Percentiles rank a stretch among this genome's conserved stretches.
Evolutionary conservation across 129 eudicot genomes (phyloP).

Genomic region (Calendula officinalis): DNA sequence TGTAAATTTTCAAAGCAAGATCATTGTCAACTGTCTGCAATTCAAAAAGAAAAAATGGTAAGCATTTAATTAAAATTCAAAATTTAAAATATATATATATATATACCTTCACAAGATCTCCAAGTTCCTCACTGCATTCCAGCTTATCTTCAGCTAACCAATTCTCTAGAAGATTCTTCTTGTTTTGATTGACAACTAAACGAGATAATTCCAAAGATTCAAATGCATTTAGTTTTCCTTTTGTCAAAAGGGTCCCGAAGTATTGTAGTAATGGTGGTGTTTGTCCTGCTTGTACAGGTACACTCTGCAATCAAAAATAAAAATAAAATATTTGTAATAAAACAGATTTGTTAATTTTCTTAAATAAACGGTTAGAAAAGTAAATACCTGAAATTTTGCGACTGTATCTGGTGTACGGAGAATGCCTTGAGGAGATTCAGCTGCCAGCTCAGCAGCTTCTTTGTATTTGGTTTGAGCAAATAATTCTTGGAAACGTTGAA

Average conservation of each 20-base stretch:
- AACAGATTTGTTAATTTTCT: not conserved
- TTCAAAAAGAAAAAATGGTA: constrained; percentile 12
- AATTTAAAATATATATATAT: not conserved
- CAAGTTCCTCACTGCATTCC: constrained; percentile 99
- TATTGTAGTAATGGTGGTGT: constrained; percentile 96
- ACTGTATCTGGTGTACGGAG: constrained; percentile 99
- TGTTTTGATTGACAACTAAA: constrained; percentile 94
- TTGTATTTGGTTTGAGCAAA: constrained; percentile 99
- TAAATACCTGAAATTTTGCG: constrained; percentile 88
- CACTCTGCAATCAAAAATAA: constrained; percentile 61
- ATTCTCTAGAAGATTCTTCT: constrained; percentile 91
- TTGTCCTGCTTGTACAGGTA: constrained; percentile 99
- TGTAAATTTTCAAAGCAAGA: constrained; percentile 90
- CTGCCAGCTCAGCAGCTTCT: constrained; percentile 99
- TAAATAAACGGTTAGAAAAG: not conserved
- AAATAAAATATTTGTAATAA: not conserved
- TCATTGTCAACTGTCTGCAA: constrained; percentile 94
- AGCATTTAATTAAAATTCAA: constrained; percentile 2
- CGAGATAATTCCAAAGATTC: constrained; percentile 99
- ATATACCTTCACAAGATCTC: constrained; percentile 94
- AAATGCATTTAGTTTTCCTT: constrained; percentile 93
- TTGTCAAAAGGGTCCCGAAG: constrained; percentile 91
- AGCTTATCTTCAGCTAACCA: constrained; percentile 99
- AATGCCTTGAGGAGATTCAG: constrained; percentile 99
- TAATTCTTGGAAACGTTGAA: constrained; percentile 97